Conservation (phyloP, 164 flowering plant species). For the Vitis riparia region DNA sequence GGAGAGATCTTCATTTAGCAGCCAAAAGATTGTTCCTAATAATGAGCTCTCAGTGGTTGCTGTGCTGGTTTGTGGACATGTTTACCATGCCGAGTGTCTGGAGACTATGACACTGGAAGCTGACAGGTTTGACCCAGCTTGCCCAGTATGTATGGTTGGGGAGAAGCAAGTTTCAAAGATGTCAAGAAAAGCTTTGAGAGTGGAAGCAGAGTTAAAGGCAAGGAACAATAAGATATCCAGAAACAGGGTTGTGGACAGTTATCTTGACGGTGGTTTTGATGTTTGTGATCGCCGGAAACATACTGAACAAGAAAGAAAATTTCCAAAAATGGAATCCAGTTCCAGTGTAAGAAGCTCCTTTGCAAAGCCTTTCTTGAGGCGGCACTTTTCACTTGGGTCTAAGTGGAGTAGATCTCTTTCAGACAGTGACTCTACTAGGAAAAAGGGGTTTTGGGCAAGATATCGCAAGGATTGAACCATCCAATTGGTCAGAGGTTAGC, state of each 20-base stretch:
- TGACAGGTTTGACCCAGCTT: conserved; percentile 68
- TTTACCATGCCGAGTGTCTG: conserved; percentile 85
- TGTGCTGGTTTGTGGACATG: conserved; percentile 89
- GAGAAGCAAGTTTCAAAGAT: conserved; percentile 56
- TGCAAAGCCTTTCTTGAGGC: conserved; percentile 65
- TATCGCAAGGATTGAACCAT: conserved; percentile 41
- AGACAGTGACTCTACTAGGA: conserved; percentile 46
- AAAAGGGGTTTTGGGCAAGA: conserved; percentile 76
- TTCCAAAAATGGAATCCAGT: conserved; percentile 53
- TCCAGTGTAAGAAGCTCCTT: conserved; percentile 55
- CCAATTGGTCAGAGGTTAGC: conserved; percentile 16
- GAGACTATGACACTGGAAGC: conserved; percentile 68
- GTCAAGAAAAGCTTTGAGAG: conserved; percentile 48
- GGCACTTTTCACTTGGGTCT: conserved; percentile 77
- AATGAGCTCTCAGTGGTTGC: conserved; percentile 65
- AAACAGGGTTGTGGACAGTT: conserved; percentile 60
- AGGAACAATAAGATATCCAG: conserved; percentile 48
- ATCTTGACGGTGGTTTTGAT: conserved; percentile 33
- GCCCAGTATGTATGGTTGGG: conserved; percentile 75
- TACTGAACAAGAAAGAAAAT: conserved; percentile 33
- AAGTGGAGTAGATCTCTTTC: conserved; percentile 42
- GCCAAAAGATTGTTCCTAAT: conserved; percentile 30
- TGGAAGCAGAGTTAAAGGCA: conserved; percentile 57
- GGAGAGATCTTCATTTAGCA: conserved; percentile 59
- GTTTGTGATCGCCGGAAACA: conserved; percentile 31